phyloP scores from a whole-genome alignment of 495 filamentous ascomycete genomes.

The Aspergillus saccharolyticus region DNA sequence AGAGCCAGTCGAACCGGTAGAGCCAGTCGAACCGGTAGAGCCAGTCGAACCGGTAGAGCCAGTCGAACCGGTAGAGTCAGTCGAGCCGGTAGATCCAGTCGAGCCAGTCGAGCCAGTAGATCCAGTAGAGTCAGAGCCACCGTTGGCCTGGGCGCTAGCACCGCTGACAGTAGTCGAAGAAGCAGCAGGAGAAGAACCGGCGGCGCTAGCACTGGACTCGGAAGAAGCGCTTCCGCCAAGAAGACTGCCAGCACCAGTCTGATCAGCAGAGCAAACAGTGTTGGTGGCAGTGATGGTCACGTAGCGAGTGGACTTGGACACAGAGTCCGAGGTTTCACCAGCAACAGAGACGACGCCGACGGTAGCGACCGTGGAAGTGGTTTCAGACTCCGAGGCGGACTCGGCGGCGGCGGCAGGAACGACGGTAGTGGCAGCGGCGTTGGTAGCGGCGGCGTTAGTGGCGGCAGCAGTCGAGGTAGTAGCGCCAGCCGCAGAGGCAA shows the following conservation, averaged over 20 bases:
- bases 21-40: too few species aligned
- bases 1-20: too few species aligned
- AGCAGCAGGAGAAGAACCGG: neutral
- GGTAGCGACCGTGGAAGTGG: neutral
- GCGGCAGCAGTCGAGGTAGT: slow-evolving; percentile 2
- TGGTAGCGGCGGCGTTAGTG: slow-evolving; percentile 14
- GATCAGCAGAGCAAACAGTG: slow-evolving; percentile 5
- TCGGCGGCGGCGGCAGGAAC: slow-evolving; percentile 2
- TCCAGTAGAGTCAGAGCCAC: neutral
- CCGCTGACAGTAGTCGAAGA: neutral
- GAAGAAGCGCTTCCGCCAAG: neutral
- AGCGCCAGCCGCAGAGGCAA: slow-evolving; percentile 4
- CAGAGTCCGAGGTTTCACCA: neutral
- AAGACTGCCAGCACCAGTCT: neutral
- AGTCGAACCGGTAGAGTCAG: too few species aligned
- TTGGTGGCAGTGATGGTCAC: slow-evolving; percentile 16
- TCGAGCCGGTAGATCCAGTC: too few species aligned
- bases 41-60: neutral
- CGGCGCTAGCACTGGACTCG: neutral
- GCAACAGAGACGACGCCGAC: slow-evolving; percentile 2
- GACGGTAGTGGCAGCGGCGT: slow-evolving; percentile 8
- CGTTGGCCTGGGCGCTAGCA: neutral
- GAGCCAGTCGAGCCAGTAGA: neutral
- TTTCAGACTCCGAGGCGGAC: neutral
- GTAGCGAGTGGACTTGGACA: slow-evolving; percentile 12